Percentiles rank a stretch among this genome's conserved stretches.
These are phyloP conservation scores for Chlorella sp. DNA, from an alignment of 139 green algal genomes.

Conservation along the genomic window DNA sequence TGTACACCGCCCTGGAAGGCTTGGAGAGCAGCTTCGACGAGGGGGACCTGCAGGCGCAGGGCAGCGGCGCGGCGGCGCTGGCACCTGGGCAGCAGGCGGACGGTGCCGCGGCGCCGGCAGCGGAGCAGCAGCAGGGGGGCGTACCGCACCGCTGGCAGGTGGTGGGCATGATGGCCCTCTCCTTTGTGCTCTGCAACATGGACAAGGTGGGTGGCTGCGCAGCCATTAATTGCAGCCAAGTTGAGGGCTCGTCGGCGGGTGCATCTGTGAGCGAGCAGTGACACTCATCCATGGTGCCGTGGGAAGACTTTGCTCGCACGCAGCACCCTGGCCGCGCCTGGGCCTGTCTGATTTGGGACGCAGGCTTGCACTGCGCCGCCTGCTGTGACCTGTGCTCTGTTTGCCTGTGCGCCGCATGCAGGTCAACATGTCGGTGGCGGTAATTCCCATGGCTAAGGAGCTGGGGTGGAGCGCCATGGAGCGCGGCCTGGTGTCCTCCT, in stretches of 20 bases:
- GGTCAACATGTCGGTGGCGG: slow-evolving; percentile 99
- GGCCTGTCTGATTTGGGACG: too few relatives aligned
- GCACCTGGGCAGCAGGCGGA: slow-evolving; percentile 4
- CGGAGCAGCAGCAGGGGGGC: neutral
- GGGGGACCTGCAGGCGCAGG: too few relatives aligned
- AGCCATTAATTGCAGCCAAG: too few relatives aligned
- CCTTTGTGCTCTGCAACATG: slow-evolving; percentile 98
- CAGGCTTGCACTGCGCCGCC: too few relatives aligned
- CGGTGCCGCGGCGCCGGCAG: slow-evolving; percentile 20
- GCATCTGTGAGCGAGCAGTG: too few relatives aligned
- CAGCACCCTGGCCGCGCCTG: too few relatives aligned
- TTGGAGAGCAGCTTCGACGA: too few relatives aligned
- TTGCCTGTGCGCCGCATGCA: slow-evolving; percentile 23
- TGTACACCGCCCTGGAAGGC: too few relatives aligned
- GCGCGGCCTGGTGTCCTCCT: slow-evolving; percentile 90
- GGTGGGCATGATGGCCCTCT: slow-evolving; percentile 65
- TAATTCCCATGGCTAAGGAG: slow-evolving; percentile 98
- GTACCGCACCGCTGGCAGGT: slow-evolving; percentile 70
- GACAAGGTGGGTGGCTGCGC: slow-evolving; percentile 74
- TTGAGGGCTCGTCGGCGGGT: too few relatives aligned
- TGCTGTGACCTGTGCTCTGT: neutral
- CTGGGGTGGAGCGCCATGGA: slow-evolving; percentile 91
- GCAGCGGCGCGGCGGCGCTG: too few relatives aligned
- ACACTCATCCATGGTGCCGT: neutral
- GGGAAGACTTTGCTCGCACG: neutral